Base-by-base conservation (phyloP, 2,329 filamentous ascomycete species). In the Aureobasidium mangrovei region DNA sequence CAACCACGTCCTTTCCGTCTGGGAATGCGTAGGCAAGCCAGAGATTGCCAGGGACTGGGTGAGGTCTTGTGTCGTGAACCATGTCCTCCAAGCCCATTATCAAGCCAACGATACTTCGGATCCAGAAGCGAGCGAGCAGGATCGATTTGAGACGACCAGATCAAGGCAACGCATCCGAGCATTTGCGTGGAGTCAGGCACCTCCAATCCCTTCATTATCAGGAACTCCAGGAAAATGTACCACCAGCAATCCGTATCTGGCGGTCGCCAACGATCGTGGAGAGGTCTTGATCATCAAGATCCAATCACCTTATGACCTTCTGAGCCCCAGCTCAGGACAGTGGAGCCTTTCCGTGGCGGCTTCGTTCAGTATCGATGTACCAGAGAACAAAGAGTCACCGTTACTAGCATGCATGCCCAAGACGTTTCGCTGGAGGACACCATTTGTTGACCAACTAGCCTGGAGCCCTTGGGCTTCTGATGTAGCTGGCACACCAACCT, bases 1-100 rank as follows among this genome's bases (percentile, higher is more conserved):
- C 2, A 82, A 80, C 58, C 65, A 81, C 53, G 61, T 79, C 1
- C 64, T 84, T 4, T 79, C 77, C 1, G 63, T 84, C 7, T 84
- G 79, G 74, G 75, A 78, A 45, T 70, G 74, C 2, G 64, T 72
- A 32, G 74, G 74, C 9, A 67, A 67, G 18, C 66, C 65, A 1
- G 62, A 67, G 10, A 69, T 70, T 7, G 65, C 69, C 40, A 64
- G 67, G 1, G 73, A 70, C 58, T 83, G 81, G 80, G 67, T 67
- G 38, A 72, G 80, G 32, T 72, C 72, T 3, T 60, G 75, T 4
- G 67, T 83, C n/a, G 62, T 82, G 36, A 83, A 83, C 57, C 63
- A 74, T 52, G 63, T 67, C 4, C 61, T 81, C 40, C 64, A 67
- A 12, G 67, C 40, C 58, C 49, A 43, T 53, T 42, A 39, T 31